Evolutionary conservation across 83 land plant species (phyloP).

Genomic region (Thuja plicata): DNA sequence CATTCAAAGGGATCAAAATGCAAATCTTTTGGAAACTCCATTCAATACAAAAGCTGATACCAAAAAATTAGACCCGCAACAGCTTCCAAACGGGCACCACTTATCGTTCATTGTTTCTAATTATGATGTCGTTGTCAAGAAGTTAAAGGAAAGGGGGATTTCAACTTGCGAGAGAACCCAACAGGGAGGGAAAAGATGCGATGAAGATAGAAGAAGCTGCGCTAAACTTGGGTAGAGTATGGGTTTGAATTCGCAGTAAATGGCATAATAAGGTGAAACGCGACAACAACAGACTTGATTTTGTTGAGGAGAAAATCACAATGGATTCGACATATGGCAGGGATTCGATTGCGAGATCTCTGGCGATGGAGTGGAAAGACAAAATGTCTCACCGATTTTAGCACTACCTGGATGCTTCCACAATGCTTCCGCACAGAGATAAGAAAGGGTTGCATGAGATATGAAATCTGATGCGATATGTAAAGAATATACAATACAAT

Average conservation of each 20-base stretch:
- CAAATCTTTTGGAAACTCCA: constrained; percentile 73
- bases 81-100: constrained; percentile 75
- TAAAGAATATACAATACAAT: no score
- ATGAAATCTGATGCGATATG: no score
- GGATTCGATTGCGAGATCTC: constrained; percentile 1
- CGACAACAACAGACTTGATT: neutral
- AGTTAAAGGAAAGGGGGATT: constrained; percentile 67
- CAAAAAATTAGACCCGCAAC: constrained; percentile 51
- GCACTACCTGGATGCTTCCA: constrained; percentile 40
- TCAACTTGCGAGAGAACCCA: constrained; percentile 58
- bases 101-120: constrained; percentile 66
- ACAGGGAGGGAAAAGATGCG: constrained; percentile 77
- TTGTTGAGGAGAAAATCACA: neutral
- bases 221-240: no score
- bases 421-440: no score
- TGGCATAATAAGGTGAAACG: neutral
- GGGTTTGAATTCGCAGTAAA: neutral
- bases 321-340: neutral
- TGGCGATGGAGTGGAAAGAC: constrained; percentile 23
- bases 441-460: no score
- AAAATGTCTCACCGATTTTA: constrained; percentile 32
- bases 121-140: constrained; percentile 56
- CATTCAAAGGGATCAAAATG: constrained; percentile 56
- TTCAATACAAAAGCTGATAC: constrained; percentile 31
- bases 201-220: no score